Evolutionary conservation across 2,329 filamentous ascomycete genomes (phyloP), one percentile per base, ranked within the genome.

Genomic region (Epichloe elymi): DNA sequence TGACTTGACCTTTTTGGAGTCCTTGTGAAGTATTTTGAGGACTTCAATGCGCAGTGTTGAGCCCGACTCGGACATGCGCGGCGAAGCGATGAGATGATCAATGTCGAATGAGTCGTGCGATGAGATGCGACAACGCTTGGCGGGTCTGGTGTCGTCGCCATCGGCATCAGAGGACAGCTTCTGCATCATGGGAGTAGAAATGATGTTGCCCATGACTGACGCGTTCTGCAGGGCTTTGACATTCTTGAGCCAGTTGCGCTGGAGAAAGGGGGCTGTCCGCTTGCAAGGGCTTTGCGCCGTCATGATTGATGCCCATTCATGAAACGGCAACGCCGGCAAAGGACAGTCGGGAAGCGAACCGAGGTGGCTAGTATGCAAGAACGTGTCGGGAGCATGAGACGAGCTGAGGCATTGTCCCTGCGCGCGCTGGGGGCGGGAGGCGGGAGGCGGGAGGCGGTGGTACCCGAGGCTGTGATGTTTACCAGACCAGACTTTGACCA

Each of bases 261-360:
- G 73, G 53, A 79, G 71, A 63, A 75, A 79, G 54, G 76, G 75
- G 51, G 73, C 66, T 58, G 67, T 70, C 65, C 72, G 71, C 64
- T 70, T 69, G 60, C 67, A 72, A 55, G 68, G 67, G 60, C 64
- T 68, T 60, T 68, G 66, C 59, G 67, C 65, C 61, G 73, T 72
- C 75, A 79, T 79, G 65, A 64, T 66, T 63, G 62, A 56, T 57
- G 62, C 62, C 58, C 57, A 59, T 58, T 63, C 64, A 67, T 65
- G 58, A 58, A 61, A 61, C 50, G 56, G 51, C 49, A 49, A 48
- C 44, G 50, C 45, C 51, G 52, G 43, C 41, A 30, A 20, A 26
- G 17, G 19, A 38, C 15, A 40, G 45, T 45, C 44, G 14, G 30
- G 30, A 12, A 40, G 48, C 17, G 43, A 49, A 42, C 30, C 20